Percentiles rank a stretch among this genome's conserved stretches.
phyloP scores from a whole-genome alignment of 192 early-diverging fungal species.

The Rhizophlyctis rosea region DNA sequence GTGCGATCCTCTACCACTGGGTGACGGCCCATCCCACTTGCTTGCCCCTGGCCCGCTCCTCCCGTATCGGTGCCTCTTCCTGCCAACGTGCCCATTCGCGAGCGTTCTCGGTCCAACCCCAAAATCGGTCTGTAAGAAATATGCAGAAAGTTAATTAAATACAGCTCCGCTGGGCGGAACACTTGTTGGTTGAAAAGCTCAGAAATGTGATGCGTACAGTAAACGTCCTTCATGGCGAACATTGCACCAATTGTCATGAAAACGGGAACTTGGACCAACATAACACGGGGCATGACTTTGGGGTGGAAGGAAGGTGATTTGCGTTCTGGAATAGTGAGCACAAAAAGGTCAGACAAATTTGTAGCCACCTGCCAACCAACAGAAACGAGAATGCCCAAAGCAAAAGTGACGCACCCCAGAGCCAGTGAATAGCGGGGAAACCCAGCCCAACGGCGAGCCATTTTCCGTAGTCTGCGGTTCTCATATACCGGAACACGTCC shows the following conservation, averaged over 20 bases:
- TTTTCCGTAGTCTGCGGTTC: constrained; percentile 70
- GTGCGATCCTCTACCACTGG: too few species aligned
- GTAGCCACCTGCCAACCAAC: neutral
- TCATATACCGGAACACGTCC: constrained; percentile 87
- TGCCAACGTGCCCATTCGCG: constrained; percentile 64
- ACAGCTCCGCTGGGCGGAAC: neutral
- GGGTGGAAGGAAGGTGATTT: constrained; percentile 44
- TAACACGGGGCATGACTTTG: constrained; percentile 35
- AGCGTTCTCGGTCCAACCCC: constrained; percentile 86
- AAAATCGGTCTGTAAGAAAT: constrained; percentile 72
- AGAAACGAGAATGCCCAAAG: neutral
- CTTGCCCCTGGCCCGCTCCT: neutral
- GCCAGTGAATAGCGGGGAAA: constrained; percentile 71
- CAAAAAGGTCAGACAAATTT: neutral
- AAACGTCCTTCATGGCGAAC: constrained; percentile 66
- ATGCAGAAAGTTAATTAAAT: neutral
- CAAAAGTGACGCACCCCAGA: constrained; percentile 65
- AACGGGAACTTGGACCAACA: constrained; percentile 51
- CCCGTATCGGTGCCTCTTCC: constrained; percentile 28
- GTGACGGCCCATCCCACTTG: too few species aligned
- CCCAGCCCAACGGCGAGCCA: constrained; percentile 59
- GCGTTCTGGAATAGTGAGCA: constrained; percentile 35
- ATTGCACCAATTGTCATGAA: constrained; percentile 72
- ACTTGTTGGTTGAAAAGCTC: neutral
- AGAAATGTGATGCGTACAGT: constrained; percentile 53